Evolutionary conservation across 2,329 filamentous ascomycete species (phyloP).

Genomic region (Lachnellula subtilissima): DNA sequence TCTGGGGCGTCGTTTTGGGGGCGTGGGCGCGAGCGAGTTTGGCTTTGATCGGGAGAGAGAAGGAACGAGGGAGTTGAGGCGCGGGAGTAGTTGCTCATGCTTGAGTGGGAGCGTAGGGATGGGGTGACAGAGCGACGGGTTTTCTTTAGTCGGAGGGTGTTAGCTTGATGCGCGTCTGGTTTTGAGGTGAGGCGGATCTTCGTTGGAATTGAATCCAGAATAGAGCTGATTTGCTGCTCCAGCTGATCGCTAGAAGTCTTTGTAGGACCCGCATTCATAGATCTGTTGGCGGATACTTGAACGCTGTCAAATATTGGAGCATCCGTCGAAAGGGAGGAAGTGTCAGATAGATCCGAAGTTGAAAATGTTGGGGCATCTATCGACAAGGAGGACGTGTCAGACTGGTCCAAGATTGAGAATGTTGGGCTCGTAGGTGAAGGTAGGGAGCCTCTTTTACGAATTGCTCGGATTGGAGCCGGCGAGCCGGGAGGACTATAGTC

Average conservation of each 20-base stretch:
- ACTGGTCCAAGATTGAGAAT: slow-evolving; percentile 11
- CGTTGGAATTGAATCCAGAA: slow-evolving; percentile 72
- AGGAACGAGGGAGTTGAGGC: slow-evolving; percentile 64
- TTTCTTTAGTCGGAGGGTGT: slow-evolving; percentile 30
- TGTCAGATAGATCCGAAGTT: slow-evolving; percentile 6
- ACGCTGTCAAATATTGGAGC: slow-evolving; percentile 23
- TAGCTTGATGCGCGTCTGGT: slow-evolving; percentile 28
- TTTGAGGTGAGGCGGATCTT: slow-evolving; percentile 68
- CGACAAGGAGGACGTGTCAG: slow-evolving; percentile 9
- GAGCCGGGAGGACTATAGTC: slow-evolving; percentile 24
- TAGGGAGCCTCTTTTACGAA: slow-evolving; percentile 8
- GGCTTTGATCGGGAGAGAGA: slow-evolving; percentile 56
- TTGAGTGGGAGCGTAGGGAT: slow-evolving; percentile 21
- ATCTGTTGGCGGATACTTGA: slow-evolving; percentile 17
- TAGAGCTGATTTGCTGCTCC: slow-evolving; percentile 73
- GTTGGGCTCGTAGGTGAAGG: slow-evolving; percentile 17
- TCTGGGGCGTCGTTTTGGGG: slow-evolving; percentile 57
- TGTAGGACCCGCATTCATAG: slow-evolving; percentile 18
- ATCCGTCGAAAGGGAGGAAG: slow-evolving; percentile 16
- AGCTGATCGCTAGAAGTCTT: slow-evolving; percentile 56
- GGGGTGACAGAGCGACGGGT: slow-evolving; percentile 31
- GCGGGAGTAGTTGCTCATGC: slow-evolving; percentile 31
- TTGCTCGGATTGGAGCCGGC: slow-evolving; percentile 13
- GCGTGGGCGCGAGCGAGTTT: slow-evolving; percentile 41
- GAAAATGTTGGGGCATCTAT: slow-evolving; percentile 22